A percentile compares a stretch with the other conserved stretches of the same genome.
Conservation (phyloP, 345 rosid species). For the Citrus glauca region DNA sequence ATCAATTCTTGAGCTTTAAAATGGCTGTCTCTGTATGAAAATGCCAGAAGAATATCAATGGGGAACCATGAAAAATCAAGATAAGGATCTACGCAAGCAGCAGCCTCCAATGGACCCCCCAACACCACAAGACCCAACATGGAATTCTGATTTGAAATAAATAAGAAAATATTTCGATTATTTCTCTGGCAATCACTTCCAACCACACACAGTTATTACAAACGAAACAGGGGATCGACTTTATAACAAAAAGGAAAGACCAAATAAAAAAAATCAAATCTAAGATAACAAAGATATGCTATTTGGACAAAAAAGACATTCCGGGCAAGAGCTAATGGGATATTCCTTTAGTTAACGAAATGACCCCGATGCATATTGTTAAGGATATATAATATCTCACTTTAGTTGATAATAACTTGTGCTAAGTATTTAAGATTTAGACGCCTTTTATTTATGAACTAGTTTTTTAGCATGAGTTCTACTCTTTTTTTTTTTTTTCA, state of each 20-base stretch:
- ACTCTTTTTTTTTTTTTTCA: too few species aligned
- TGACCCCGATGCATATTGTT: too few species aligned
- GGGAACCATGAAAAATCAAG: neutral
- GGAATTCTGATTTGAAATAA: constrained; percentile 14
- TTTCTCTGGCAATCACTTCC: neutral
- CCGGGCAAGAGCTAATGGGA: neutral
- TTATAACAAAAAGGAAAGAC: neutral
- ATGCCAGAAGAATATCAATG: neutral
- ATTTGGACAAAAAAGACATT: neutral
- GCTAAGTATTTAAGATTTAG: too few species aligned
- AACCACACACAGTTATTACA: neutral
- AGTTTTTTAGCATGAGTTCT: too few species aligned
- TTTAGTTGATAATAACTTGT: too few species aligned
- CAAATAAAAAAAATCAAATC: neutral
- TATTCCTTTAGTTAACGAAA: too few species aligned
- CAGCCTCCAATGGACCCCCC: constrained; percentile 12
- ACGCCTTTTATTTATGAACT: too few species aligned
- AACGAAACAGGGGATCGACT: constrained; percentile 10
- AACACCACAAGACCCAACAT: neutral
- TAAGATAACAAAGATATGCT: neutral
- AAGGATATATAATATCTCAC: too few species aligned
- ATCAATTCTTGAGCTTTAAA: neutral
- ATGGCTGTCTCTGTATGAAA: constrained; percentile 8
- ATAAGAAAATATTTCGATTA: neutral
- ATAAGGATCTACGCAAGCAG: constrained; percentile 16